These are phyloP conservation scores for Penicillium decumbens DNA, from an alignment of 2,329 filamentous ascomycete species.

Conservation along the genomic window DNA sequence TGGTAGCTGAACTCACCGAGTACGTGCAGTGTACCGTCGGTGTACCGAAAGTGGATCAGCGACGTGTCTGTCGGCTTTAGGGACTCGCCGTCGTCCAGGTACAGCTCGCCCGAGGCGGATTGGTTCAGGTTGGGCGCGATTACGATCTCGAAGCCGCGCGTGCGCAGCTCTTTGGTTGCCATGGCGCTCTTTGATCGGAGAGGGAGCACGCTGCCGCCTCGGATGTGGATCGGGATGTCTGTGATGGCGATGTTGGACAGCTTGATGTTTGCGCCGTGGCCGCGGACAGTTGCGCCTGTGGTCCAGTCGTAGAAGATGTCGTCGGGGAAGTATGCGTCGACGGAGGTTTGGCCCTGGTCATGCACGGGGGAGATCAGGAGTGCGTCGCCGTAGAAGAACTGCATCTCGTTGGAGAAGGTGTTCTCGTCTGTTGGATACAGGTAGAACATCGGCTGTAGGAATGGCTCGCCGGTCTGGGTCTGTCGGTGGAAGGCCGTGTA, in stretches of 20 bases:
- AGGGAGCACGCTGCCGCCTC: slow-evolving; percentile 58
- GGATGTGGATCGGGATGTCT: slow-evolving; percentile 59
- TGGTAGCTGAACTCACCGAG: slow-evolving; percentile 28
- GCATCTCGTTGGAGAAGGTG: slow-evolving; percentile 50
- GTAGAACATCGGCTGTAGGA: slow-evolving; percentile 68
- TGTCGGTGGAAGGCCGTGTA: slow-evolving; percentile 67
- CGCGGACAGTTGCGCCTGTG: slow-evolving; percentile 47
- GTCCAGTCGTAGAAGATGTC: slow-evolving; percentile 60
- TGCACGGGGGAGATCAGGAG: slow-evolving; percentile 56
- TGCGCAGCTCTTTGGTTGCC: slow-evolving; percentile 58
- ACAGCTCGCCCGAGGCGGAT: slow-evolving; percentile 62
- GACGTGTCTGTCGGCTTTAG: slow-evolving; percentile 55
- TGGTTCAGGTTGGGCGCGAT: slow-evolving; percentile 62
- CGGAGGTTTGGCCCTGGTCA: slow-evolving; percentile 49
- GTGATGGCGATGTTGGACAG: slow-evolving; percentile 46
- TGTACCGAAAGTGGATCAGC: slow-evolving; percentile 58
- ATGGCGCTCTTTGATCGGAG: slow-evolving; percentile 51
- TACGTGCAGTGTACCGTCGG: slow-evolving; percentile 41
- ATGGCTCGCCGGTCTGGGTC: slow-evolving; percentile 57
- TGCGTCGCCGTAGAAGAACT: slow-evolving; percentile 58
- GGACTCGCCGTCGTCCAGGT: slow-evolving; percentile 72
- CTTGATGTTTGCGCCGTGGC: slow-evolving; percentile 44
- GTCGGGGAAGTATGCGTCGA: slow-evolving; percentile 54
- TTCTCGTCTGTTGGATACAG: slow-evolving; percentile 58
- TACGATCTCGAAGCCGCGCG: slow-evolving; percentile 65